Conservation (phyloP, 2,329 filamentous ascomycete species). For the Paraphaeosphaeria minitans region DNA sequence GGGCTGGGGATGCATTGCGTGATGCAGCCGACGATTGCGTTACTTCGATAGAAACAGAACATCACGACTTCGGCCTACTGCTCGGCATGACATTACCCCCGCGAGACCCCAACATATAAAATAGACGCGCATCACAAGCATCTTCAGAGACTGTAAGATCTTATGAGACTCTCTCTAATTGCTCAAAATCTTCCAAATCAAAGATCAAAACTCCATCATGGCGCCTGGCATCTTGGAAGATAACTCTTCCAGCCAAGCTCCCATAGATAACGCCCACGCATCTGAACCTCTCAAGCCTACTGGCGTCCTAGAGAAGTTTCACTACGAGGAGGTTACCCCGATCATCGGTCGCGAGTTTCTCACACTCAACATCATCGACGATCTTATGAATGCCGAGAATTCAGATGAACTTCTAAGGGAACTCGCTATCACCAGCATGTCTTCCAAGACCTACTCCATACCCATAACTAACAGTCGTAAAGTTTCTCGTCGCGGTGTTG, state of each 20-base stretch:
- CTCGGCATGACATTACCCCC: not conserved
- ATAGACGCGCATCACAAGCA: not conserved
- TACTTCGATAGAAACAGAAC: conserved; percentile 5
- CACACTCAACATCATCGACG: conserved; percentile 39
- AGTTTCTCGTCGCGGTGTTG: conserved; percentile 72
- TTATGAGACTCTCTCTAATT: not conserved
- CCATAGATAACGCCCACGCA: not conserved
- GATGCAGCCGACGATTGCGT: conserved; percentile 10
- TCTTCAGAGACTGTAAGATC: no score
- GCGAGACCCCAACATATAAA: not conserved
- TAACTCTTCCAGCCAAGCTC: not conserved
- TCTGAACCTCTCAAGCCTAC: conserved; percentile 43
- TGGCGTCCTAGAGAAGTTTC: conserved; percentile 51
- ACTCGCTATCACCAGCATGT: conserved; percentile 62
- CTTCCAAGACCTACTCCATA: not conserved
- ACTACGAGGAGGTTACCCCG: conserved; percentile 56
- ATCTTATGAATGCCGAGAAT: conserved; percentile 41
- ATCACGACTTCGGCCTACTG: not conserved
- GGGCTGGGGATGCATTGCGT: conserved; percentile 6
- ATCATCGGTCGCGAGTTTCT: conserved; percentile 56
- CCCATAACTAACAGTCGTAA: not conserved
- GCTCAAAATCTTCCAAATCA: not conserved
- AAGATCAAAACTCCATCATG: not conserved
- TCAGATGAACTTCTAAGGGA: conserved; percentile 45
- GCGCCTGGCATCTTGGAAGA: conserved; percentile 4